Evolutionary conservation across 352 stramenopile species (phyloP).

Genomic region (Pythium dissimile): DNA sequence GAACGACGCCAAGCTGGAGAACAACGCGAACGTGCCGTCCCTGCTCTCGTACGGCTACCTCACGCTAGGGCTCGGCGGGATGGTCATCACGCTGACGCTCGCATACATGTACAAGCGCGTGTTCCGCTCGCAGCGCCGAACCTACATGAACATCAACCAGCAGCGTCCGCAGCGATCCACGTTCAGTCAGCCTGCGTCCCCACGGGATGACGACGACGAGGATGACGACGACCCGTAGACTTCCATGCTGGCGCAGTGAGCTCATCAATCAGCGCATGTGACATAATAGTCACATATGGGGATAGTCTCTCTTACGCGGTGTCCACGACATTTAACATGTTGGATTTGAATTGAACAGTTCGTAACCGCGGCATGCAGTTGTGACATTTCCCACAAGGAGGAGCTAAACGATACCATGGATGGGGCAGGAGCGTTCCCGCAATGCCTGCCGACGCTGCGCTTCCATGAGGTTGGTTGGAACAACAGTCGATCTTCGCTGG

Average conservation of each 20-base stretch:
- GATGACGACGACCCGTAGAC: constrained; percentile 23
- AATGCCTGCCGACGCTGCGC: constrained; percentile 56
- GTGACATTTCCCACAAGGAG: too few species aligned
- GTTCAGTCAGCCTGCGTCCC: constrained; percentile 25
- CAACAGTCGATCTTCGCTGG: too few species aligned
- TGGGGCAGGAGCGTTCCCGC: constrained; percentile 42
- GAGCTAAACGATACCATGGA: constrained; percentile 1
- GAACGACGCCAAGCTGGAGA: constrained; percentile 24
- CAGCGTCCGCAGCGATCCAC: constrained; percentile 29
- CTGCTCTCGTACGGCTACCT: constrained; percentile 60
- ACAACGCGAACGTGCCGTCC: constrained; percentile 23
- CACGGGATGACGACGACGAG: constrained; percentile 37
- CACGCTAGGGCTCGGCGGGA: constrained; percentile 52
- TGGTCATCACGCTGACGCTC: constrained; percentile 60
- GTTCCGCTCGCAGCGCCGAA: constrained; percentile 47
- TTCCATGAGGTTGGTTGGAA: constrained; percentile 56
- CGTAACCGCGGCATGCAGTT: too few species aligned
- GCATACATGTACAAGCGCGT: constrained; percentile 70
- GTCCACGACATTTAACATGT: too few species aligned
- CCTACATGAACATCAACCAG: constrained; percentile 75
- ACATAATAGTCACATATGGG: constrained; percentile 2
- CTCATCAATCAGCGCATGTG: neutral
- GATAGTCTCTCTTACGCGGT: too few species aligned
- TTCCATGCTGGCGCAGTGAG: neutral
- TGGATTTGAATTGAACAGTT: constrained; percentile 11